Evolutionary conservation across 177 flowering plant genomes (phyloP), one percentile per base, ranked within the genome.

Genomic region (Vitis hybrid): DNA sequence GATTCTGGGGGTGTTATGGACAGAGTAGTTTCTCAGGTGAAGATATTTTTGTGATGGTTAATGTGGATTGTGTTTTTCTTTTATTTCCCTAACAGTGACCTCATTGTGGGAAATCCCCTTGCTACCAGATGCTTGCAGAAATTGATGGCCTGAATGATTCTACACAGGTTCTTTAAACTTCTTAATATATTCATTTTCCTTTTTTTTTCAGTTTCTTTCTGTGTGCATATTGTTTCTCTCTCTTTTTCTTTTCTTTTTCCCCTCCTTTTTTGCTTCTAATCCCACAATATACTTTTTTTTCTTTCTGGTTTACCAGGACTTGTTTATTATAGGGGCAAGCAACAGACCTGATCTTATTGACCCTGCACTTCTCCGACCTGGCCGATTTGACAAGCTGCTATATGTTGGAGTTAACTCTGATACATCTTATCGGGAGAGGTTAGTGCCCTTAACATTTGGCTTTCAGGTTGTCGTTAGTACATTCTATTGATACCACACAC

Each of bases 1-100:
- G 99, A 95, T 83, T 93, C 99, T 67, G 98, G 99, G 38, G 99
- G 99, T 73, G 99, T 95, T 53, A 95, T 95, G 99, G 99, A 93
- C 76, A 79, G 99, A 79, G 98, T 95, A 56, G 99, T 93, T 79
- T 95, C 99, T 70, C 99, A 95, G 95, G 98, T 95, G 58, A 77
- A 19, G 63, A 63, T 33, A 18, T 47, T 52, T 71, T 38, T 55
- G 44, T 50, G 65, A 18, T 58, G 14, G 18, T 19, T 50, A 56
- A 31, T 1, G 24, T 13, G 9, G 12, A 47, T 75, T 68, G 9
- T 51, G 9, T 11, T 59, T 63, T 66, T 50, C 11, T 62, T 51
- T 58, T 69, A 19, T 66, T 24, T 66, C 57, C 2, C 22, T 24
- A 50, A 33, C 64, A 50, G 28, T 51, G 75, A 10, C 54, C 71